These are phyloP conservation scores for Komagataella pastoris DNA, from an alignment of 805 yeast species.

Conservation along the genomic window DNA sequence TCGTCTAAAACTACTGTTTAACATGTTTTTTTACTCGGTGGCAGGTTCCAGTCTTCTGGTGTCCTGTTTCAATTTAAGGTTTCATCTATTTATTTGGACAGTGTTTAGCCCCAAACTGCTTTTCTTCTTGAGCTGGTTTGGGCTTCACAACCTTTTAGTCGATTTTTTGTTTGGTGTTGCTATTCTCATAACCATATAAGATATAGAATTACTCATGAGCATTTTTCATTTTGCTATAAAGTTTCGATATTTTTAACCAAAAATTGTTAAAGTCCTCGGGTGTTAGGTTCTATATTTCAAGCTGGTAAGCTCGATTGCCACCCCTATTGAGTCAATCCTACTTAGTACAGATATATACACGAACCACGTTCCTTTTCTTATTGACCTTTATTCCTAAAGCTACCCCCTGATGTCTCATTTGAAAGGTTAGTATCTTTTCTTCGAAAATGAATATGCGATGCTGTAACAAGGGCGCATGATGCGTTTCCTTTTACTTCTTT, in stretches of 20 bases:
- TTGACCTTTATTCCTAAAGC: not conserved
- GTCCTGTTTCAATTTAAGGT: slow-evolving; percentile 65
- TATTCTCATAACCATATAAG: not conserved
- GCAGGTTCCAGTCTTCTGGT: slow-evolving; percentile 43
- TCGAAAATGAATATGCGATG: not conserved
- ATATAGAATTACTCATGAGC: too few relatives aligned
- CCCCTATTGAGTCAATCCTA: not conserved
- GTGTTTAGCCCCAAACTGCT: slow-evolving; percentile 90
- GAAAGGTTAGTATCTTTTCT: not conserved
- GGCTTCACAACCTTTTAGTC: not conserved
- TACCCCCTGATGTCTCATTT: not conserved
- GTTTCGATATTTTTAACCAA: too few relatives aligned
- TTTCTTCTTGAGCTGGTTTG: slow-evolving; percentile 66
- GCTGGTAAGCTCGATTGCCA: not conserved
- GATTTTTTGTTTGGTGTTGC: not conserved
- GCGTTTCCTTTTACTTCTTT: not conserved
- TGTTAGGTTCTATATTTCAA: not conserved
- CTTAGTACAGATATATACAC: not conserved
- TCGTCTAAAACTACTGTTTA: slow-evolving; percentile 16
- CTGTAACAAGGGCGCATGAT: not conserved
- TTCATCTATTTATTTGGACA: slow-evolving; percentile 93
- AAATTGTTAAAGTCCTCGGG: not conserved
- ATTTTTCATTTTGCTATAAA: too few relatives aligned
- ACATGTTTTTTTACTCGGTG: slow-evolving; percentile 42
- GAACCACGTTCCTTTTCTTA: not conserved